Conservation (phyloP, 2,329 filamentous ascomycete species). For the Fusarium verticillioides region DNA sequence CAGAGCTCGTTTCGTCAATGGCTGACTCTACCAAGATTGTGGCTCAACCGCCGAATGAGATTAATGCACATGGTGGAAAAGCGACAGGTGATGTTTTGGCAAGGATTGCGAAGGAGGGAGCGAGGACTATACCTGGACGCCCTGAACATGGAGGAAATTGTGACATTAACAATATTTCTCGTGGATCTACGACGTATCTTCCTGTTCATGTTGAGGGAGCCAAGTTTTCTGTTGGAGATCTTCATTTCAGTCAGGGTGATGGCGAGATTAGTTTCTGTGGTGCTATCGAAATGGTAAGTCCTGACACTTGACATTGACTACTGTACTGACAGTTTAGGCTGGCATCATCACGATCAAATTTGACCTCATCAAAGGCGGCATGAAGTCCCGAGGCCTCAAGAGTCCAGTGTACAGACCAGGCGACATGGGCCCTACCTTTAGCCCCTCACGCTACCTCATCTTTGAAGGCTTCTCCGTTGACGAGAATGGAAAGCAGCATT, state of each 20-base stretch:
- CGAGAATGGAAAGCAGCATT: slow-evolving; percentile 88
- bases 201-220: slow-evolving; percentile 88
- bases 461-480: slow-evolving; percentile 87
- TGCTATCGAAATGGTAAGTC: slow-evolving; percentile 82
- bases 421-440: slow-evolving; percentile 51
- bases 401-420: slow-evolving; percentile 89
- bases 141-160: slow-evolving; percentile 92
- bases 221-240: slow-evolving; percentile 89
- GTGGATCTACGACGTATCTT: slow-evolving; percentile 85
- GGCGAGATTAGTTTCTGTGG: slow-evolving; percentile 91
- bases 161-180: slow-evolving; percentile 87
- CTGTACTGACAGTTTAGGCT: slow-evolving; percentile 53
- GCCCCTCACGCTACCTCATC: slow-evolving; percentile 41
- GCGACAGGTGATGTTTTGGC: slow-evolving; percentile 68
- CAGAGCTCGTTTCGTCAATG: slow-evolving; percentile 77
- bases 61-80: slow-evolving; percentile 78
- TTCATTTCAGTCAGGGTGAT: slow-evolving; percentile 90
- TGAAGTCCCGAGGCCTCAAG: slow-evolving; percentile 79
- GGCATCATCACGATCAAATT: slow-evolving; percentile 92
- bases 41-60: slow-evolving; percentile 78
- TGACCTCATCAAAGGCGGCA: slow-evolving; percentile 83
- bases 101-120: slow-evolving; percentile 80
- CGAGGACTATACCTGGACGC: slow-evolving; percentile 84
- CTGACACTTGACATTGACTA: too few relatives aligned
- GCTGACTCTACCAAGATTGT: slow-evolving; percentile 67